A percentile compares a stretch with the other conserved stretches of the same genome.
These are phyloP conservation scores for Yarrowia hollandica DNA, from an alignment of 805 yeast species.

Conservation along the genomic window DNA sequence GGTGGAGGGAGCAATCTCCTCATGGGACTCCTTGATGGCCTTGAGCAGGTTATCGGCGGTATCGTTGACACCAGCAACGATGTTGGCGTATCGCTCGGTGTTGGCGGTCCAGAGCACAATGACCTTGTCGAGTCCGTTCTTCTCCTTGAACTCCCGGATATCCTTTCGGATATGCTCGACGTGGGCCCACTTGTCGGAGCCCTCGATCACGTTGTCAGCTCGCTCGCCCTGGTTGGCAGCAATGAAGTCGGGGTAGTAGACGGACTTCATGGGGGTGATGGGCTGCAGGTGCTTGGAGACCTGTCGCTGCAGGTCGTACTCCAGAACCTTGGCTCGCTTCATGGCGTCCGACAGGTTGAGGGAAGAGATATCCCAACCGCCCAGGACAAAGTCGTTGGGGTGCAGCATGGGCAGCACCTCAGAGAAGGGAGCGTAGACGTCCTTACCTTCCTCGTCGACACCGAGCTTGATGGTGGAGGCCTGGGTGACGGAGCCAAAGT, in stretches of 20 bases:
- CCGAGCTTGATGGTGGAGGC: constrained; percentile 88
- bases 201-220: constrained; percentile 81
- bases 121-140: constrained; percentile 78
- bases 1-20: constrained; percentile 90
- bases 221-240: constrained; percentile 92
- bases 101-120: constrained; percentile 96
- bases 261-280: constrained; percentile 72
- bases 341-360: constrained; percentile 72
- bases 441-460: constrained; percentile 76
- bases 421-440: constrained; percentile 90
- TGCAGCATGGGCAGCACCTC: constrained; percentile 81
- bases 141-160: constrained; percentile 70
- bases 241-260: constrained; percentile 94
- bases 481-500: constrained; percentile 94
- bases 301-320: constrained; percentile 77
- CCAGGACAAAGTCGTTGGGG: constrained; percentile 86
- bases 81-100: constrained; percentile 87
- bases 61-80: constrained; percentile 80
- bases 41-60: constrained; percentile 75
- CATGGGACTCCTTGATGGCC: constrained; percentile 74
- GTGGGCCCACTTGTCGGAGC: constrained; percentile 80
- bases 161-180: constrained; percentile 84
- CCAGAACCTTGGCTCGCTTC: constrained; percentile 84
- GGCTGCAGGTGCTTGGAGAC: constrained; percentile 62
- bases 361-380: constrained; percentile 93